These are phyloP conservation scores for Spatholobus suberectus DNA, from an alignment of 306 rosid species.

Conservation along the genomic window DNA sequence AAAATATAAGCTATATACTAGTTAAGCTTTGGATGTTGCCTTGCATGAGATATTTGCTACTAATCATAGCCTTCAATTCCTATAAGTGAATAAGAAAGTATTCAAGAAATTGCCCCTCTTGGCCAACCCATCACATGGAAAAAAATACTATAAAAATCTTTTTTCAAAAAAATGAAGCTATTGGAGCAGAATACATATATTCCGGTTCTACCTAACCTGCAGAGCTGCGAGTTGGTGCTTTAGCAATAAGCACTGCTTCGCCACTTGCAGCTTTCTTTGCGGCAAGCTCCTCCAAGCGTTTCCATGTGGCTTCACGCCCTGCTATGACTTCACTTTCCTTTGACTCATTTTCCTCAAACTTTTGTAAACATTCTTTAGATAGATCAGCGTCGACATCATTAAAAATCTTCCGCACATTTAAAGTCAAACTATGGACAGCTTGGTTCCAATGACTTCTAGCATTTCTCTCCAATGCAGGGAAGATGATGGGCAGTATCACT, in stretches of 20 bases:
- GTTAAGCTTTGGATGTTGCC: slow-evolving; percentile 25
- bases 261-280: slow-evolving; percentile 57
- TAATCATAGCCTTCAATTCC: slow-evolving; percentile 44
- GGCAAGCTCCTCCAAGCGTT: slow-evolving; percentile 72
- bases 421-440: slow-evolving; percentile 80
- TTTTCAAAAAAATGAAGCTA: slow-evolving; percentile 47
- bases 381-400: slow-evolving; percentile 72
- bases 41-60: slow-evolving; percentile 45
- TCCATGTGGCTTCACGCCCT: slow-evolving; percentile 74
- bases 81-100: slow-evolving; percentile 38
- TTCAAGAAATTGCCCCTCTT: slow-evolving; percentile 44
- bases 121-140: slow-evolving; percentile 48
- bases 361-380: slow-evolving; percentile 65
- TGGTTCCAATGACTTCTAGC: slow-evolving; percentile 81
- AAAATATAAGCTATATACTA: slow-evolving; percentile 29
- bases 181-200: slow-evolving; percentile 41
- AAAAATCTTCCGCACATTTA: slow-evolving; percentile 75
- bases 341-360: slow-evolving; percentile 63
- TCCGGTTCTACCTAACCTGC: slow-evolving; percentile 49
- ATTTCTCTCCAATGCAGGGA: slow-evolving; percentile 83
- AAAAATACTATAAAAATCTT: slow-evolving; percentile 42
- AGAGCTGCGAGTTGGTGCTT: slow-evolving; percentile 36
- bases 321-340: slow-evolving; percentile 55
- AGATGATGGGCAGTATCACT: slow-evolving; percentile 74
- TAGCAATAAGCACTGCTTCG: slow-evolving; percentile 52